Conservation (phyloP, 164 flowering plant species). For the Magnolia changhungtana region DNA sequence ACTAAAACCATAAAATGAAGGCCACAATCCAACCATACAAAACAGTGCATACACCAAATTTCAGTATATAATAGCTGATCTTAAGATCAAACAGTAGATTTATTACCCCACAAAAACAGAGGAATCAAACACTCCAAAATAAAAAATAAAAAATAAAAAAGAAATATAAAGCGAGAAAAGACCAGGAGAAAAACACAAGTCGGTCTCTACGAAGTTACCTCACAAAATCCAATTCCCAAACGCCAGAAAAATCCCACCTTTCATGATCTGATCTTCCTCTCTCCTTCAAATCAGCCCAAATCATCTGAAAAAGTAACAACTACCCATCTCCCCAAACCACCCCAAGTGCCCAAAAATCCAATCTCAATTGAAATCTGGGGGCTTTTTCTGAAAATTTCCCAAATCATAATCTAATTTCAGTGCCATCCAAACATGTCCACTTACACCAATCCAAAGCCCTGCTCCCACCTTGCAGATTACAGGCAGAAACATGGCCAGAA, state of each 20-base stretch:
- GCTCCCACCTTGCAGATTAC: slow-evolving; percentile 69
- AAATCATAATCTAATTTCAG: slow-evolving; percentile 15
- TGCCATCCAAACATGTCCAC: slow-evolving; percentile 25
- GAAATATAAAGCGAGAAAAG: neutral
- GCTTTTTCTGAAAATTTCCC: neutral
- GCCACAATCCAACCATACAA: too few relatives aligned
- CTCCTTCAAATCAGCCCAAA: slow-evolving; percentile 8
- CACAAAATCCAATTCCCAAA: neutral
- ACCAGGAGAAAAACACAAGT: neutral
- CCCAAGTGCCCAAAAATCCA: neutral
- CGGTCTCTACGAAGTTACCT: neutral
- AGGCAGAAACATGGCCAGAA: slow-evolving; percentile 52
- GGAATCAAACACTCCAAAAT: neutral
- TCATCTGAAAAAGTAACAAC: neutral
- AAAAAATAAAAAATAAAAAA: too few relatives aligned
- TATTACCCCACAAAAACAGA: neutral
- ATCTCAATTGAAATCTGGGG: neutral
- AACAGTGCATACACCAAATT: neutral
- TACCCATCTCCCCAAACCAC: neutral
- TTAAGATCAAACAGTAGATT: neutral
- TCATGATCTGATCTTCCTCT: slow-evolving; percentile 11
- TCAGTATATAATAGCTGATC: neutral
- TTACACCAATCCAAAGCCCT: slow-evolving; percentile 52
- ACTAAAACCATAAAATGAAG: too few relatives aligned
- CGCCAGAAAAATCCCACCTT: neutral